Conservation (phyloP, 2,329 filamentous ascomycete genomes). For the Thermomyces lanuginosus region DNA sequence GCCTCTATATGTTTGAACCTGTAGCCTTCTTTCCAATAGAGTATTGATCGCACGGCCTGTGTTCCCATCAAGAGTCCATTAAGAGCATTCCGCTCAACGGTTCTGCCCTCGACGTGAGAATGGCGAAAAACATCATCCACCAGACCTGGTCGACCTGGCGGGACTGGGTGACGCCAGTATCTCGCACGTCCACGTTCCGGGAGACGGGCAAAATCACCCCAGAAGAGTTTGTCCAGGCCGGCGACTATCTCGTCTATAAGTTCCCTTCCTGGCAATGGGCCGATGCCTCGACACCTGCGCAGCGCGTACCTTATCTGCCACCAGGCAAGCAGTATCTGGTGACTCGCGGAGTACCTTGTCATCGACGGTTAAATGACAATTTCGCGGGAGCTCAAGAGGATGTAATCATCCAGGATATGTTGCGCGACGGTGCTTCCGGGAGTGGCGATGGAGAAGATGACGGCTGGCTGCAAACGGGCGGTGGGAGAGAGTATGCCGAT, state of each 20-base stretch:
- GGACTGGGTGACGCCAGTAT: conserved; percentile 78
- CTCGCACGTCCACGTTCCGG: conserved; percentile 83
- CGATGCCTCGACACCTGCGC: conserved; percentile 64
- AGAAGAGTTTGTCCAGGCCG: conserved; percentile 87
- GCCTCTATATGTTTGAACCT: too few species aligned
- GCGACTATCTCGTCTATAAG: conserved; percentile 97
- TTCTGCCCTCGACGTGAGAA: too few species aligned
- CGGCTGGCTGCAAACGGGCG: conserved; percentile 82
- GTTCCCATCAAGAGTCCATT: too few species aligned
- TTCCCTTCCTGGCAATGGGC: conserved; percentile 98
- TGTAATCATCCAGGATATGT: conserved; percentile 65
- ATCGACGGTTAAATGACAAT: conserved; percentile 78
- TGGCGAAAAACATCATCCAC: conserved; percentile 65
- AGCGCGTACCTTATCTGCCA: conserved; percentile 68
- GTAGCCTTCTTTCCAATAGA: too few species aligned
- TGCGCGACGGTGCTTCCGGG: conserved; percentile 31
- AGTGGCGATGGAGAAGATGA: conserved; percentile 51
- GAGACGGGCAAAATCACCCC: conserved; percentile 89
- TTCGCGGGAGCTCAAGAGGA: conserved; percentile 83
- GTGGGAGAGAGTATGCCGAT: conserved; percentile 43
- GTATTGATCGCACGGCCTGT: too few species aligned
- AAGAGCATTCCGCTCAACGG: too few species aligned
- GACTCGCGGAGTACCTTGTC: conserved; percentile 85
- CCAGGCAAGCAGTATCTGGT: conserved; percentile 87
- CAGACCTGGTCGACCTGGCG: conserved; percentile 84